These are phyloP conservation scores for Chlamydomonas applanata DNA, from an alignment of 139 green algal species.

Conservation along the genomic window DNA sequence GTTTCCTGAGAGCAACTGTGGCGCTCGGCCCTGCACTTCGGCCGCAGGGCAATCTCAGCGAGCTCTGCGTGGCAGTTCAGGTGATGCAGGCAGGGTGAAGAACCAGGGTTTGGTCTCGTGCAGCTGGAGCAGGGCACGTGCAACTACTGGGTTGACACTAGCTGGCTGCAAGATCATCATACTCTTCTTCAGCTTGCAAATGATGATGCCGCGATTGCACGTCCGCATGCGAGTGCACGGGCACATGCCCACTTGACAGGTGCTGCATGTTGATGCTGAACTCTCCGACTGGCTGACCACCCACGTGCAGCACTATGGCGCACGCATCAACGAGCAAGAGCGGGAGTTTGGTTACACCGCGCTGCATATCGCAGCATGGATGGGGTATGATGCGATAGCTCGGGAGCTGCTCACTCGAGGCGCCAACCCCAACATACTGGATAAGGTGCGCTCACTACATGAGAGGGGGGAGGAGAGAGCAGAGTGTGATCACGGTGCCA, in stretches of 20 bases:
- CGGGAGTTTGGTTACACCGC: neutral
- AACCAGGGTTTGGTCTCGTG: neutral
- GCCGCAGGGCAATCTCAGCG: neutral
- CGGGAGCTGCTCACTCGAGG: slow-evolving; percentile 41
- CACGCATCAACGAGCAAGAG: slow-evolving; percentile 6
- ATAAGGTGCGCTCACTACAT: slow-evolving; percentile 26
- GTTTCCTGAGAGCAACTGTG: no score
- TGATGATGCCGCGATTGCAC: no score
- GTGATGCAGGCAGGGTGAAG: neutral
- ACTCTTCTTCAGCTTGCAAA: no score
- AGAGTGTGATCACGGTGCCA: no score
- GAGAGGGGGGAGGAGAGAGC: no score
- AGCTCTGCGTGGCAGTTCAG: slow-evolving; percentile 11
- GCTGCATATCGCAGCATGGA: slow-evolving; percentile 22
- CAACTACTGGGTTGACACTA: no score
- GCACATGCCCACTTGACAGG: no score
- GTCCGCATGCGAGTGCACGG: no score
- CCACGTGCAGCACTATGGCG: slow-evolving; percentile 9
- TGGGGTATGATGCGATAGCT: slow-evolving; percentile 27
- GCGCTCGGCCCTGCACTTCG: no score
- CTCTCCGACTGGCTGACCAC: no score
- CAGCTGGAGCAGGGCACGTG: neutral
- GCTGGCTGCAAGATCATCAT: no score
- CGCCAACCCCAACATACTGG: slow-evolving; percentile 20
- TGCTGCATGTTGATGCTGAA: no score